Evolutionary conservation across 331 rosid species (phyloP), one percentile per base, ranked within the genome.

Genomic region (Quercus lobata): DNA sequence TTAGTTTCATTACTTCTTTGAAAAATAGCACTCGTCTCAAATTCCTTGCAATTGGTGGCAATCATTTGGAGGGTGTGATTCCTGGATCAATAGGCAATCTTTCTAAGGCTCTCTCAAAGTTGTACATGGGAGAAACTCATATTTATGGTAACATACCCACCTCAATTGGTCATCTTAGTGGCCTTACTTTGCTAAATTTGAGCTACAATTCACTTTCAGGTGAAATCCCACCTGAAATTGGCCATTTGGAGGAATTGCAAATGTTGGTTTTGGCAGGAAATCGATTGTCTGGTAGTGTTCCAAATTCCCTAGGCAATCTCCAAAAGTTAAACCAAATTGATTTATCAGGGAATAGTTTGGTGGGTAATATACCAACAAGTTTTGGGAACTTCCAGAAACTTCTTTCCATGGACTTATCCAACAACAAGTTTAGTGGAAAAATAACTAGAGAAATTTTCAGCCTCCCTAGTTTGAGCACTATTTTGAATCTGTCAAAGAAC

Each of bases 41-140:
- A 49, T 88, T 25, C 76, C 91, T 93, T 1, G 91, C 93, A 3
- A 75, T 93, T 18, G 91, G 86, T 76, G 93, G 84, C 24, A 91
- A 91, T 54, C 83, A 24, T 21, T 76, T 93, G 1, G 89, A 91
- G 82, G 97, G 98, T 62, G 81, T 80, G 0, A 89, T 93, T 73
- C 97, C 97, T 27, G 90, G 86, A 29, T 63, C 89, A 62, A 74
- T 93, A 25, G 98, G 97, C 19, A 87, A 91, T 75, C 89, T 93
- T 25, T 90, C 98, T 8, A 87, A 84, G 72, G 76, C 41, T 10
- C 85, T 93, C 61, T 62, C 84, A 5, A 76, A 15, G 0, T 37
- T 91, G 29, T 88, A 83, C 88, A 90, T 91, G 94, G 97, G 98
- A 81, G 79, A 78, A 78, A 93, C 90, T 78, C 84, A 66, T 10